These are phyloP conservation scores for Aspergillus latus DNA, from an alignment of 2,329 filamentous ascomycete genomes.

Conservation along the genomic window DNA sequence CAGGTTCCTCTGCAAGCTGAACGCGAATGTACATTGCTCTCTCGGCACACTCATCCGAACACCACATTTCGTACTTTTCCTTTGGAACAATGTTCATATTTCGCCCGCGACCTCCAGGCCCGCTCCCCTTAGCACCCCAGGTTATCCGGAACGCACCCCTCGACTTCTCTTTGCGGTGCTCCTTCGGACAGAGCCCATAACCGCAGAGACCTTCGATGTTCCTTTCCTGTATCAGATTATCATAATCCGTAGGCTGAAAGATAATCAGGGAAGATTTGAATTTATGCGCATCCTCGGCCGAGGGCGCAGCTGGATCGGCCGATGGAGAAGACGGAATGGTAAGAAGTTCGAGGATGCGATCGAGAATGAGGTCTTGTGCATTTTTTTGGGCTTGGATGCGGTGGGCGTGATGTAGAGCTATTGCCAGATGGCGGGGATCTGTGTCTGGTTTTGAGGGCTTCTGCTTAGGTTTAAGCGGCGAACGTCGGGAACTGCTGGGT, in stretches of 20 bases:
- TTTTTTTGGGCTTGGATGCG: slow-evolving; percentile 81
- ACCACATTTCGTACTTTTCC: slow-evolving; percentile 81
- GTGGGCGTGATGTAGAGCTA: slow-evolving; percentile 78
- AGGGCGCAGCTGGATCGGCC: slow-evolving; percentile 54
- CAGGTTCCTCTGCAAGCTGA: slow-evolving; percentile 80
- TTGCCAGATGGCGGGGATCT: slow-evolving; percentile 52
- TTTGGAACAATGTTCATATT: slow-evolving; percentile 66
- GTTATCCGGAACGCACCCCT: slow-evolving; percentile 69
- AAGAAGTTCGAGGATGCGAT: slow-evolving; percentile 69
- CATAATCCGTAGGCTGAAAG: slow-evolving; percentile 87
- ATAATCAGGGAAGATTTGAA: slow-evolving; percentile 68
- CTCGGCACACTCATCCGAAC: slow-evolving; percentile 73
- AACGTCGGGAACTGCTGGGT: slow-evolving; percentile 39
- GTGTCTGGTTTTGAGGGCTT: slow-evolving; percentile 37
- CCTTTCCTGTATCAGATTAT: slow-evolving; percentile 83
- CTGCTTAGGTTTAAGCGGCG: slow-evolving; percentile 21
- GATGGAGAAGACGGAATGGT: slow-evolving; percentile 57
- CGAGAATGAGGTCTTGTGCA: slow-evolving; percentile 70
- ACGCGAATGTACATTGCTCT: slow-evolving; percentile 83
- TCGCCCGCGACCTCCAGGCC: slow-evolving; percentile 49
- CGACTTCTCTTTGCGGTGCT: slow-evolving; percentile 57
- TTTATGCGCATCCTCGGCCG: slow-evolving; percentile 58
- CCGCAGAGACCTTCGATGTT: slow-evolving; percentile 81
- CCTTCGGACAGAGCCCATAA: slow-evolving; percentile 72
- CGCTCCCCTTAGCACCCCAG: slow-evolving; percentile 53